Base-by-base conservation (phyloP, 768 basidiomycete genomes). In the Vararia minispora region DNA sequence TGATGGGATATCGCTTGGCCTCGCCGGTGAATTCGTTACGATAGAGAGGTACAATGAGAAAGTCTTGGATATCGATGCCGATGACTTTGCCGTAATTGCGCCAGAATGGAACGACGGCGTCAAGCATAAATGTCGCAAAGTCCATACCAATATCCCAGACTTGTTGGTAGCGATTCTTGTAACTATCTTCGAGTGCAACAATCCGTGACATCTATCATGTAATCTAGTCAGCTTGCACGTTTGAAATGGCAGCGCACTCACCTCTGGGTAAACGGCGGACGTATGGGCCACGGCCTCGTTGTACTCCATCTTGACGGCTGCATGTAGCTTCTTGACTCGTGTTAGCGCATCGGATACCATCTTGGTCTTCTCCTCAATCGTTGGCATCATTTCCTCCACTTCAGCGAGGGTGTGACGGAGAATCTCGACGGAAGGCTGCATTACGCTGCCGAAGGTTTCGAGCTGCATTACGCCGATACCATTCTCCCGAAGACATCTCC, bases 21-120 rank as follows among this genome's bases (percentile, higher is more conserved):
- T 83, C 79, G 23, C 84, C 84, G 0, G 84, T 85, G 52, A 85
- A 87, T 52, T 86, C 84, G 53, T 87, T 83, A 24, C 84, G 73
- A 45, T 87, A 87, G 49, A 82, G 69, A 6, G 84, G 84, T 41
- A 87, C 75, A 48, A 87, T 81, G 42, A 86, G 72, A 52, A 86
- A 86, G 44, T 84, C 81, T 33, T 77, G 75, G 30, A 83, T 68
- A 49, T 87, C 84, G 51, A 82, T 73, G 23, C 81, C 79, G 36
- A 87, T 84, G n/a, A 73, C 71, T 50, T 80, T 84, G 37, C 84
- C 84, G 43, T 86, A 84, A 24, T 69, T 81, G 44, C 83, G 66
- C 84, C 84, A 86, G 51, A 87, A 72, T 0, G 84, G 84, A 1
- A 83, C 74, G 11, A 86, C 76, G 2, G 74, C 77, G 49, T 85